Percentiles rank a stretch among this genome's conserved stretches.
These are phyloP conservation scores for Metschnikowia santaceciliae DNA, from an alignment of 805 yeast genomes.

Conservation along the genomic window DNA sequence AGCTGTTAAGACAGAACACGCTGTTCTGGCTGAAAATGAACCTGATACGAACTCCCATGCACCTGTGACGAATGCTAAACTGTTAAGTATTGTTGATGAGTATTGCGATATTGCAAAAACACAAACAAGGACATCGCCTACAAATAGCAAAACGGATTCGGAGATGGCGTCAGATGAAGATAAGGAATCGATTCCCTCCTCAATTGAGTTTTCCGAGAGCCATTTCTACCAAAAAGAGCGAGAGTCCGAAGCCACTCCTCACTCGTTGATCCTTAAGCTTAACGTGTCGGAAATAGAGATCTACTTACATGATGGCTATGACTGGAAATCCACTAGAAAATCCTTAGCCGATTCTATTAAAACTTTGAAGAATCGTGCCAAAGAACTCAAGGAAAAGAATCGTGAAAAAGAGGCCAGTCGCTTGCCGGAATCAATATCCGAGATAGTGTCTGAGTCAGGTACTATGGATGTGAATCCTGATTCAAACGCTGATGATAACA, in stretches of 20 bases:
- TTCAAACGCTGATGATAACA: neutral
- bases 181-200: neutral
- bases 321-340: slow-evolving; percentile 76
- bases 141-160: neutral
- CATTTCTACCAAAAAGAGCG: slow-evolving; percentile 1
- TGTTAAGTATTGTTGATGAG: neutral
- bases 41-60: neutral
- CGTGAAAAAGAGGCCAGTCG: slow-evolving; percentile 7
- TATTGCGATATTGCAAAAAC: neutral
- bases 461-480: neutral
- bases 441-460: neutral
- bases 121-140: neutral
- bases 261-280: slow-evolving; percentile 22
- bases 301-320: slow-evolving; percentile 82
- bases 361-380: slow-evolving; percentile 51
- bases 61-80: neutral
- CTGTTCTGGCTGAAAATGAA: neutral
- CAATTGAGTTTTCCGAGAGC: neutral
- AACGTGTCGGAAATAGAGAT: slow-evolving; percentile 40
- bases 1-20: neutral
- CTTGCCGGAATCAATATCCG: neutral
- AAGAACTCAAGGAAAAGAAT: slow-evolving; percentile 9
- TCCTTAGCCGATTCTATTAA: slow-evolving; percentile 66
- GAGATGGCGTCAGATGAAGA: neutral
- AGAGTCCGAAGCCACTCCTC: neutral